Base-by-base conservation (phyloP, 2,329 filamentous ascomycete genomes). In the Penicillium sp. region DNA sequence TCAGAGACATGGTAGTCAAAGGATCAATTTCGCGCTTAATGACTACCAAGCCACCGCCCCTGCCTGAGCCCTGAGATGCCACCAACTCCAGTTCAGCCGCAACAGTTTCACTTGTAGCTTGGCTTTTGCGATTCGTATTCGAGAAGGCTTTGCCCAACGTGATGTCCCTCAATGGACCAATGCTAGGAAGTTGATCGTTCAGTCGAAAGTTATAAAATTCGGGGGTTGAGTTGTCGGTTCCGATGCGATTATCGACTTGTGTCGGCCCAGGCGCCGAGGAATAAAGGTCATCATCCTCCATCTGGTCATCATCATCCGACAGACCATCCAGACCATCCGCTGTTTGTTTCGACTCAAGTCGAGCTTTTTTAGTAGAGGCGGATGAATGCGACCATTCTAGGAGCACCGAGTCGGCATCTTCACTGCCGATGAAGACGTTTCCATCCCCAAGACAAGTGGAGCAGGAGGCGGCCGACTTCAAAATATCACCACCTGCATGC, bases 381-480 rank as follows among this genome's bases (percentile, higher is more conserved):
- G 86, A 82, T 64, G 87, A 88, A 60, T 84, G 83, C 38, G 84
- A 86, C 88, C 92, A 97, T 23, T 90, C 88, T 27, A 99, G 72
- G 4, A 99, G 81, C 1, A 90, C 73, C 0, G 93, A 95, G 64
- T 97, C 90, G 9, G 87, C 84, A 54, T 88, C 84, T 69, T 96
- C 91, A 67, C 91, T 96, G 13, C 93, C 94, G 25, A 96, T 75
- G 69, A 99, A 99, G 33, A 97, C 71, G 19, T 82, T 81, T 11
- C 87, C 86, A 53, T 85, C 84, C 4, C 85, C 84, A 3, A 97
- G 72, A 52, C 81, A 84, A 25, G 86, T 85, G 2, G 91, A 82
- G 60, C 89, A 92, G 1, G 91, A 88, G 27, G 87, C 83, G 23
- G 82, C 78, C 41, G 82, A 81, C 48, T 82, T 82, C 57, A 95